These are phyloP conservation scores for Phytophthora sojae DNA, from an alignment of 352 stramenopile species.

Conservation along the genomic window DNA sequence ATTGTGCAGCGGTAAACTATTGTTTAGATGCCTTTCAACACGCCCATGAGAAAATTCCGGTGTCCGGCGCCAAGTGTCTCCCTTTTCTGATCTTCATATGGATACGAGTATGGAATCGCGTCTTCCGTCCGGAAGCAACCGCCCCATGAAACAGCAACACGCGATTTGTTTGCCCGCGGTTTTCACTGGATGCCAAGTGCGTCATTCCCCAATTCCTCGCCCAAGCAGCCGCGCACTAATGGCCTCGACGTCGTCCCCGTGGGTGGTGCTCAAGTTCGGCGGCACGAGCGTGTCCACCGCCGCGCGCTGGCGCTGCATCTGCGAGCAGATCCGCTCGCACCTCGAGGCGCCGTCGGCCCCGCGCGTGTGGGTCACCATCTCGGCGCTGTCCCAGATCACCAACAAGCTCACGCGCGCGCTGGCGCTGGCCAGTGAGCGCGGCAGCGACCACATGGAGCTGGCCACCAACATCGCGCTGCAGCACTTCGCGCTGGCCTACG, in stretches of 20 bases:
- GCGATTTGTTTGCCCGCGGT: constrained; percentile 25
- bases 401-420: constrained; percentile 84
- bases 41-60: constrained; percentile 23
- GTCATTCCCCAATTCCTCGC: constrained; percentile 29
- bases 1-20: constrained; percentile 12
- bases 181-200: constrained; percentile 32
- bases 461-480: constrained; percentile 64
- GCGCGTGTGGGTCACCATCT: constrained; percentile 90
- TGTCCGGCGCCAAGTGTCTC: too few relatives aligned
- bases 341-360: constrained; percentile 45
- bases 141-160: constrained; percentile 21
- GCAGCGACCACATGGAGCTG: constrained; percentile 52
- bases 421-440: constrained; percentile 43
- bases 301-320: constrained; percentile 83
- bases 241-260: constrained; percentile 36
- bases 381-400: constrained; percentile 86
- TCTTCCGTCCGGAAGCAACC: too few relatives aligned
- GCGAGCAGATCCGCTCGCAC: constrained; percentile 70
- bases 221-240: constrained; percentile 5
- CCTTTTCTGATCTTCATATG: too few relatives aligned
- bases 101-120: too few relatives aligned
- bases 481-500: constrained; percentile 78
- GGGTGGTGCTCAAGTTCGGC: constrained; percentile 92
- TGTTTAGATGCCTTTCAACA: constrained; percentile 30
- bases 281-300: constrained; percentile 89